phyloP scores from a whole-genome alignment of 2,329 filamentous ascomycete species.

The Camillea tinctor region DNA sequence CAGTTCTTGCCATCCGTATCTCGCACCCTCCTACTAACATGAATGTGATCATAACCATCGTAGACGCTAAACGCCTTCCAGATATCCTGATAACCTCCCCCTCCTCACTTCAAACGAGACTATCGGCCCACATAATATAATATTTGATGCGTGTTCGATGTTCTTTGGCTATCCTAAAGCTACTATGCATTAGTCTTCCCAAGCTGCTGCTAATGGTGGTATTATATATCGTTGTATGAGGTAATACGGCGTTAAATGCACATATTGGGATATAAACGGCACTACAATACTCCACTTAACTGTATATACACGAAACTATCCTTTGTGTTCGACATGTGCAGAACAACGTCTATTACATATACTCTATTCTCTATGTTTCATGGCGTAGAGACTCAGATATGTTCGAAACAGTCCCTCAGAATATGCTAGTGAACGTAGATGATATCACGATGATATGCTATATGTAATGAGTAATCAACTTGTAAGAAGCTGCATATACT shows the following conservation, averaged over 20 bases:
- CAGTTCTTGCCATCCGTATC: too few relatives aligned
- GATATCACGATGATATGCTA: too few relatives aligned
- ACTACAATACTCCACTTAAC: not conserved
- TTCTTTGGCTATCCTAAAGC: not conserved
- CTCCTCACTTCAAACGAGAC: not conserved
- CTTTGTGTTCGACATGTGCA: too few relatives aligned
- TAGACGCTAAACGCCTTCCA: not conserved
- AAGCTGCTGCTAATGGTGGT: not conserved
- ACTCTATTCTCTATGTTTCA: too few relatives aligned
- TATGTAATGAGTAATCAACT: too few relatives aligned
- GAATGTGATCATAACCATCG: not conserved
- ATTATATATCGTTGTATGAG: not conserved
- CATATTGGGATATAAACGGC: not conserved
- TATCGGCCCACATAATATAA: not conserved
- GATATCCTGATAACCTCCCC: not conserved
- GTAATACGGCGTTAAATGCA: not conserved
- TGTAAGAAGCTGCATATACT: too few relatives aligned
- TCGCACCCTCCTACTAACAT: too few relatives aligned
- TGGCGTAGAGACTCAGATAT: too few relatives aligned
- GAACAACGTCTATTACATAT: too few relatives aligned
- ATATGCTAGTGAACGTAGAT: too few relatives aligned
- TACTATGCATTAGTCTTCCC: constrained; percentile 4
- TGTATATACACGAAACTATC: too few relatives aligned
- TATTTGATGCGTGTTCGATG: not conserved
- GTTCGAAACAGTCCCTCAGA: too few relatives aligned